These are phyloP conservation scores for Vicia villosa DNA, from an alignment of 306 rosid genomes.

Conservation along the genomic window DNA sequence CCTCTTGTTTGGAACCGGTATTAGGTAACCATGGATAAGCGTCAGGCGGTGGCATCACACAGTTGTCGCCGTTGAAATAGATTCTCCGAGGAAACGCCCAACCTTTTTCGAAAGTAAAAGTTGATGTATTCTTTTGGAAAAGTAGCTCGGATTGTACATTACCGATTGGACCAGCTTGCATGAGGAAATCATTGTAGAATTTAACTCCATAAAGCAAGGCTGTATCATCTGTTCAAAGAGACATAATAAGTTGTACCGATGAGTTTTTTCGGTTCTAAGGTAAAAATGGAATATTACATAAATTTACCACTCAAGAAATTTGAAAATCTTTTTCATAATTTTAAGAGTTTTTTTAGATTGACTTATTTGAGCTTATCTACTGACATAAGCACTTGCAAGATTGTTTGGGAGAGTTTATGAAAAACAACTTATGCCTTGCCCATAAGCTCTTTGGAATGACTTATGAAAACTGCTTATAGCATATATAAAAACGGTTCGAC, in stretches of 20 bases:
- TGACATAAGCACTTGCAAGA: background rate
- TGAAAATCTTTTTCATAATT: background rate
- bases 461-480: background rate
- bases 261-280: too few species aligned
- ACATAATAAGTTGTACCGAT: background rate
- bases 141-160: constrained; percentile 91
- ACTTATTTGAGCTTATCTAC: background rate
- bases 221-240: constrained; percentile 77
- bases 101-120: constrained; percentile 80
- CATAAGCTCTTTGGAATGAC: background rate
- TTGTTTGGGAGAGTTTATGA: background rate
- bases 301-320: background rate
- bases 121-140: constrained; percentile 61
- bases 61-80: constrained; percentile 88
- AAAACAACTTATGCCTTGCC: background rate
- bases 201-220: constrained; percentile 90
- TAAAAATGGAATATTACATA: background rate
- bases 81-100: constrained; percentile 93
- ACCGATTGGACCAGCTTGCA: constrained; percentile 72
- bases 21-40: constrained; percentile 81
- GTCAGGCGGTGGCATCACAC: constrained; percentile 96
- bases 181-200: constrained; percentile 86
- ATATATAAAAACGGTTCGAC: background rate
- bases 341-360: background rate
- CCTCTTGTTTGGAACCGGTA: constrained; percentile 42